Base-by-base conservation (phyloP, 1,139 yeast genomes). In the Pichia sorboxylosa region DNA sequence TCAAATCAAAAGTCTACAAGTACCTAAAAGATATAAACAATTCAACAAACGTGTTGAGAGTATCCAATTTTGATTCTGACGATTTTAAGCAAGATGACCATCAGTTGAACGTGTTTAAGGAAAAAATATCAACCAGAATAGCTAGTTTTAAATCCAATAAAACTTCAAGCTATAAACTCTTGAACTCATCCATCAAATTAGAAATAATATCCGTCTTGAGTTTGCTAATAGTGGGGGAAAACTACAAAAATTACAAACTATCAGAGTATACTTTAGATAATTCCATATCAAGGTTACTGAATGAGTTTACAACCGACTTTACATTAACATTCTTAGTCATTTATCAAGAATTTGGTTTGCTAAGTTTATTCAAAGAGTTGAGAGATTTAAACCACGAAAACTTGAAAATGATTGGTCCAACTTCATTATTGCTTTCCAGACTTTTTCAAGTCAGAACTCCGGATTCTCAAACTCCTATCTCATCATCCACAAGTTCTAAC, bases 281-380 rank as follows among this genome's bases (percentile, higher is more conserved):
- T 37, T 28, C 49, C 35, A 16, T 46, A 41, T 29, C 52, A 38
- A 39, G 37, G 40, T 15, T 36, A 38, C 8, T 46, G 37, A 32
- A 39, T 37, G 34, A 54, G 46, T 36, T 40, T 32, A 42, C 32
- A 34, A 39, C 41, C 28, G 50, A 45, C 33, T 47, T 33, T 32
- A 40, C 46, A 34, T 37, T 43, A 20, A 40, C 48, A 13, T 37
- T 57, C 13, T 46, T 61, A 24, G 26, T 45, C n/a, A 44, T 54
- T 5, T 59, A 61, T 43, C 59, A 57, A 24, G 58, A 58, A 27
- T 55, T 57, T 39, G 66, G 65, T 1, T 36, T 63, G 6, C 54
- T 54, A 32, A 56, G 57, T 31, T 37, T 64, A 13, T 41, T 64
- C 27, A 57, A 56, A 32, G 35, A 39, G 25, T 29, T 49, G 8